A percentile compares a stretch with the other conserved stretches of the same genome.
These are phyloP conservation scores for Solioccasus polychromus DNA, from an alignment of 768 basidiomycete genomes.

Conservation along the genomic window DNA sequence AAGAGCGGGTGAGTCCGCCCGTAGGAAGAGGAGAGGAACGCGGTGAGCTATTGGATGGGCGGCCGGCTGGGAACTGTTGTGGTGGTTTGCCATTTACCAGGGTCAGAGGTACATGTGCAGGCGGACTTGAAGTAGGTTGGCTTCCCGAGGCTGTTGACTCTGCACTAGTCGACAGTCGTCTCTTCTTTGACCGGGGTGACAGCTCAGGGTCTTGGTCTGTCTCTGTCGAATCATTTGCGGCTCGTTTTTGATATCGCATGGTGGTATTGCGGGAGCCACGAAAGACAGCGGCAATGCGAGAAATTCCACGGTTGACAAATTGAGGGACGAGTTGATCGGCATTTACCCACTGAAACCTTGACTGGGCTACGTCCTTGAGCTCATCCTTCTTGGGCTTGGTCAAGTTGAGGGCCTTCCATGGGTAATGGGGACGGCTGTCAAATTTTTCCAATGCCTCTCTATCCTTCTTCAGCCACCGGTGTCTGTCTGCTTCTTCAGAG, in stretches of 20 bases:
- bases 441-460: slow-evolving; percentile 26
- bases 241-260: slow-evolving; percentile 24
- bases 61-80: slow-evolving; percentile 30
- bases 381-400: slow-evolving; percentile 25
- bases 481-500: slow-evolving; percentile 16
- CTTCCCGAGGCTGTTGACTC: slow-evolving; percentile 1
- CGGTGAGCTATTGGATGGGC: slow-evolving; percentile 4
- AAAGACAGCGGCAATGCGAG: slow-evolving; percentile 15
- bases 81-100: slow-evolving; percentile 31
- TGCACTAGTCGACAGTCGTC: slow-evolving; percentile 15
- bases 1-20: slow-evolving; percentile 16
- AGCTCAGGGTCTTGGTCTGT: slow-evolving; percentile 3
- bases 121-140: slow-evolving; percentile 3
- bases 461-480: slow-evolving; percentile 26
- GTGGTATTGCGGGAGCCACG: slow-evolving; percentile 6
- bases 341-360: slow-evolving; percentile 31
- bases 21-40: slow-evolving; percentile 4
- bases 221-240: slow-evolving; percentile 9
- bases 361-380: slow-evolving; percentile 23
- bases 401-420: slow-evolving; percentile 25
- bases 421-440: slow-evolving; percentile 23
- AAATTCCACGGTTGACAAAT: slow-evolving; percentile 22
- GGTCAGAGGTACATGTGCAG: slow-evolving; percentile 13
- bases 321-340: slow-evolving; percentile 28
- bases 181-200: slow-evolving; percentile 28